Evolutionary conservation across 768 basidiomycete genomes (phyloP).

Genomic region (Serendipita sp.): DNA sequence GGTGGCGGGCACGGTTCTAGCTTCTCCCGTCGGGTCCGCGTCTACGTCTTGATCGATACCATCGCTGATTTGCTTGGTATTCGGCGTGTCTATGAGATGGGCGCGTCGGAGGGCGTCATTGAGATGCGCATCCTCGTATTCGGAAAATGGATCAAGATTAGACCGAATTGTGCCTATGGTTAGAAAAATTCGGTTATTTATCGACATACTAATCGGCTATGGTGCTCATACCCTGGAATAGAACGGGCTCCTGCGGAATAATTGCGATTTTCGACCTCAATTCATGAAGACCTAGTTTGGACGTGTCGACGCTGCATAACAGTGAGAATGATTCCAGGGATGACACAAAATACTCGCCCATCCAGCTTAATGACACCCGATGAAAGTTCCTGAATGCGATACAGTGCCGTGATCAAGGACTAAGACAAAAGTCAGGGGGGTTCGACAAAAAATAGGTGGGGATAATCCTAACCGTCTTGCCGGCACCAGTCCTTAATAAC

Average conservation of each 20-base stretch:
- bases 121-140: constrained; percentile 10
- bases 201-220: neutral
- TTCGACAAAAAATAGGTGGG: neutral
- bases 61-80: neutral
- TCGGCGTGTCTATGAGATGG: neutral
- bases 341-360: constrained; percentile 10
- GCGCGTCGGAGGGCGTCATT: constrained; percentile 10
- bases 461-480: constrained; percentile 24
- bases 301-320: constrained; percentile 18
- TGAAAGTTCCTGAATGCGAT: constrained; percentile 24
- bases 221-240: constrained; percentile 16
- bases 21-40: constrained; percentile 3
- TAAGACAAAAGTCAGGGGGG: constrained; percentile 11
- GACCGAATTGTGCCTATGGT: constrained; percentile 9
- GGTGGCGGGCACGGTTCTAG: neutral
- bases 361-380: constrained; percentile 25
- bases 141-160: constrained; percentile 11
- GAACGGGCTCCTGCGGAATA: constrained; percentile 19
- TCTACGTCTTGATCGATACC: neutral
- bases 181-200: constrained; percentile 8
- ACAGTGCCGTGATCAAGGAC: constrained; percentile 25
- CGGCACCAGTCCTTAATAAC: constrained; percentile 31
- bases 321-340: neutral
- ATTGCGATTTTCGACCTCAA: constrained; percentile 16
- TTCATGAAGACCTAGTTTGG: constrained; percentile 23